Evolutionary conservation across 805 yeast species (phyloP).

Genomic region (baker's yeast (Saccharomyces cerevisiae)): DNA sequence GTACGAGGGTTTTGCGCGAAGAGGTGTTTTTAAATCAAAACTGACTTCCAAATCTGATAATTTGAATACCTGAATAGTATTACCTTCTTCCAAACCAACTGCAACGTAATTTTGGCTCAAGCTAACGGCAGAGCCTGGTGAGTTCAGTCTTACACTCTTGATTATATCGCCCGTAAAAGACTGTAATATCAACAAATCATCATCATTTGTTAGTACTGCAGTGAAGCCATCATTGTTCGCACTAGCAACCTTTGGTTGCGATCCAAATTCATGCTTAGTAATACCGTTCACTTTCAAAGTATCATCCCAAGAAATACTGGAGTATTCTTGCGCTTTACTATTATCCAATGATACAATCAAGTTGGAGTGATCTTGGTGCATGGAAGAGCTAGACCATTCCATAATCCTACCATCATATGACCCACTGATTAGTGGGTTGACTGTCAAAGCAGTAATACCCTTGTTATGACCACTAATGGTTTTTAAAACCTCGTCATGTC

Average conservation of each 20-base stretch:
- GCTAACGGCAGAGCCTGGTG: constrained; percentile 40
- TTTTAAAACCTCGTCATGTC: constrained; percentile 26
- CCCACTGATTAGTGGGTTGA: constrained; percentile 44
- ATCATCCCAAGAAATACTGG: constrained; percentile 88
- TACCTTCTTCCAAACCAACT: constrained; percentile 40
- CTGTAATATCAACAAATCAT: constrained; percentile 31
- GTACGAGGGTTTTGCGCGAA: constrained; percentile 55
- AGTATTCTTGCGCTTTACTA: constrained; percentile 28
- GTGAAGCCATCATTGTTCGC: constrained; percentile 29
- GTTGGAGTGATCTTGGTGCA: constrained; percentile 48
- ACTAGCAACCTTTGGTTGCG: constrained; percentile 46
- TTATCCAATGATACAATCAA: constrained; percentile 48
- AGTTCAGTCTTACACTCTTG: constrained; percentile 28
- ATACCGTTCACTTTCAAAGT: constrained; percentile 38
- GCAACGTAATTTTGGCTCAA: constrained; percentile 38
- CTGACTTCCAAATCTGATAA: constrained; percentile 25
- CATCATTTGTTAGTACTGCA: constrained; percentile 40
- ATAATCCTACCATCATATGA: constrained; percentile 73
- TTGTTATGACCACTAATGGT: constrained; percentile 73
- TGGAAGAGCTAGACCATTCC: constrained; percentile 46
- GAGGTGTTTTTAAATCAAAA: constrained; percentile 33
- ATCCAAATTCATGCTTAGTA: constrained; percentile 24
- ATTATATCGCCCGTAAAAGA: constrained; percentile 30
- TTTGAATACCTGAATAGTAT: constrained; percentile 36
- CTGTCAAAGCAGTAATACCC: constrained; percentile 55